Evolutionary conservation across 2,329 filamentous ascomycete species (phyloP), one percentile per base, ranked within the genome.

Genomic region (Remersonia thermophila): DNA sequence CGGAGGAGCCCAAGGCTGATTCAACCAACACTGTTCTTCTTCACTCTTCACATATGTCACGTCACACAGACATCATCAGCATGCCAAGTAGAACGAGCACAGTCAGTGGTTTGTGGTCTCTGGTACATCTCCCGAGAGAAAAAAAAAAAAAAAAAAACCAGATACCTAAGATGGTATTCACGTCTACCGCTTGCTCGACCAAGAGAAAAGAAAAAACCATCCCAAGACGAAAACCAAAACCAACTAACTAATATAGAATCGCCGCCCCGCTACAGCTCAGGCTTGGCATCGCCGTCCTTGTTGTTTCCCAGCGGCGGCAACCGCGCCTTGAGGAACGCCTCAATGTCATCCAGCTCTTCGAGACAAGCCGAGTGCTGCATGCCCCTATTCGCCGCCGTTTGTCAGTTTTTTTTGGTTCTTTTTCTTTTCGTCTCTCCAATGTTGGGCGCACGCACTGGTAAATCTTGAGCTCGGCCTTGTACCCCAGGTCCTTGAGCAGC

Each of bases 331-430:
- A 78, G 44, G 43, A 73, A 77, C 1, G 50, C 55, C 59, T 91
- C 84, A 13, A 95, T 65, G 48, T 93, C 82, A 43, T 91, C 73
- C 37, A 95, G 74, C 62, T 95, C 89, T 43, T 80, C 65, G 4
- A 76, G 67, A 47, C 77, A 78, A 2, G 85, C 85, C 4, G 77
- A 81, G 56, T 96, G 89, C 11, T 66, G 66, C 54, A 95, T 71
- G 9, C 71, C 71, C 40, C 79, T 83, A 35, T 13, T 23, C 3
- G 12, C 13, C 3, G 12, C 13, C 7, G n/a, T 43, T 7, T 35
- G 30, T 26, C 36, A 33, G 9, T n/a, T 3, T 38, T 36, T 27
- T 27, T 27, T 27, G 7, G 25, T 27, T n/a, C n/a, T n/a, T n/a
- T n/a, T n/a, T n/a, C n/a, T n/a, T n/a, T n/a, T n/a, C n/a, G n/a